Evolutionary conservation across 2,329 filamentous ascomycete genomes (phyloP).

Genomic region (Pseudogymnoascus sp.): DNA sequence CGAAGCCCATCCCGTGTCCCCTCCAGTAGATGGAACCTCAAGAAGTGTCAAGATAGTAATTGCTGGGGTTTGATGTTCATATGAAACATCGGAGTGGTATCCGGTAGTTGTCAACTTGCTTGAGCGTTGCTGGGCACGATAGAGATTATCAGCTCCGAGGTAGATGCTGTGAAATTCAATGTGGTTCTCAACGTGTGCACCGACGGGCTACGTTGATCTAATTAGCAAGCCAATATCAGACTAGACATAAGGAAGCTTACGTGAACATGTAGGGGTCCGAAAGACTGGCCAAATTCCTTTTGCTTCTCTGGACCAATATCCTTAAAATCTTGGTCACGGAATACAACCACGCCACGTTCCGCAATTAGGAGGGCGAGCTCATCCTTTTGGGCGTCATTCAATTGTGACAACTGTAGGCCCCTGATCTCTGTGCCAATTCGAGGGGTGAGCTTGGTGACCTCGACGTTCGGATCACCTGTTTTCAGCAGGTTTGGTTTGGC

Average conservation of each 20-base stretch:
- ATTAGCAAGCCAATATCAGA: not conserved
- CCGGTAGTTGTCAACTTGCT: slow-evolving; percentile 57
- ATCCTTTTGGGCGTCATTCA: slow-evolving; percentile 38
- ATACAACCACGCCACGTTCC: slow-evolving; percentile 45
- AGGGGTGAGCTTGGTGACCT: slow-evolving; percentile 23
- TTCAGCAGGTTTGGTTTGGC: slow-evolving; percentile 56
- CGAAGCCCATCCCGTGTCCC: slow-evolving; percentile 74
- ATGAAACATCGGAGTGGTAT: slow-evolving; percentile 82
- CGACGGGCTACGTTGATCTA: slow-evolving; percentile 29
- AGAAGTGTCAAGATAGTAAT: slow-evolving; percentile 81
- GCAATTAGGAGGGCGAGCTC: slow-evolving; percentile 40
- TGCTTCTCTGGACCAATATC: slow-evolving; percentile 59
- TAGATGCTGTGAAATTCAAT: slow-evolving; percentile 40
- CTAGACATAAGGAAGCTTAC: not conserved
- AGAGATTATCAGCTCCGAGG: slow-evolving; percentile 37
- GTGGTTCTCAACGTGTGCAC: slow-evolving; percentile 34
- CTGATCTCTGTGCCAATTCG: slow-evolving; percentile 32
- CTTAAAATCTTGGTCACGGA: slow-evolving; percentile 62
- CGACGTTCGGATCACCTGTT: slow-evolving; percentile 62
- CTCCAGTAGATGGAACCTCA: slow-evolving; percentile 66
- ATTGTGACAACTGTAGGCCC: slow-evolving; percentile 36
- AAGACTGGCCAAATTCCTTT: slow-evolving; percentile 60
- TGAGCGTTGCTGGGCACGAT: slow-evolving; percentile 28
- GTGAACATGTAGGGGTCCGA: slow-evolving; percentile 71
- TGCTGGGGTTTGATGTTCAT: slow-evolving; percentile 76